Percentiles rank a stretch among this genome's conserved stretches.
phyloP scores from a whole-genome alignment of 768 basidiomycete genomes.

The Boletus pseudopeckii region DNA sequence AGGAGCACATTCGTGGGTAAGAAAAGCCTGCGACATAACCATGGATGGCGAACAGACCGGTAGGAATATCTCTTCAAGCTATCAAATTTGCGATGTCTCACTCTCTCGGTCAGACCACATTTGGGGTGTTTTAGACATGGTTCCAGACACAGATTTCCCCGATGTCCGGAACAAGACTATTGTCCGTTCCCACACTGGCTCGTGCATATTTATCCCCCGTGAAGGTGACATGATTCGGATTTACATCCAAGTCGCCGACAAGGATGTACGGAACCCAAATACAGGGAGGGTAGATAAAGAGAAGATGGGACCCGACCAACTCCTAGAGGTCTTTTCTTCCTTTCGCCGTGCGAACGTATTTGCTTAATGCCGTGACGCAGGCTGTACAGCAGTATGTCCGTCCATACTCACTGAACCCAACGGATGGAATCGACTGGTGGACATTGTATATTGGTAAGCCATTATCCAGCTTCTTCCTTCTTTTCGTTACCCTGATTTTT shows the following conservation, averaged over 20 bases:
- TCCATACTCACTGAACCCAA: slow-evolving; percentile 37
- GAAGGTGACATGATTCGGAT: slow-evolving; percentile 45
- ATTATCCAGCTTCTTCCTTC: neutral
- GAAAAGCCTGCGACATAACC: slow-evolving; percentile 56
- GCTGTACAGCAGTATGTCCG: slow-evolving; percentile 38
- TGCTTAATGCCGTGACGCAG: slow-evolving; percentile 14
- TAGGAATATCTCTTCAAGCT: slow-evolving; percentile 1
- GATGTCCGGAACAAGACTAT: slow-evolving; percentile 48
- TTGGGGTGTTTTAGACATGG: slow-evolving; percentile 46
- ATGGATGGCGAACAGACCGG: slow-evolving; percentile 76
- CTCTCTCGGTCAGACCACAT: slow-evolving; percentile 30
- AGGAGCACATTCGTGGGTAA: slow-evolving; percentile 85
- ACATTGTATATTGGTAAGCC: slow-evolving; percentile 47
- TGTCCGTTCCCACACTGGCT: slow-evolving; percentile 49
- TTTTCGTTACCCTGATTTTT: neutral
- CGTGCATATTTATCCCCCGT: slow-evolving; percentile 52
- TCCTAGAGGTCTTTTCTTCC: slow-evolving; percentile 34
- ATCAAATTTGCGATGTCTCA: neutral
- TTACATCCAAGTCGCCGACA: slow-evolving; percentile 49
- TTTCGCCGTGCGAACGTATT: neutral
- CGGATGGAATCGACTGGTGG: slow-evolving; percentile 43
- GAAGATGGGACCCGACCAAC: slow-evolving; percentile 35
- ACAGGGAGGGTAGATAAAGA: slow-evolving; percentile 43
- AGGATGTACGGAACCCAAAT: slow-evolving; percentile 32
- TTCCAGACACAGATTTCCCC: slow-evolving; percentile 51